These are phyloP conservation scores for Nissolia schottii DNA, from an alignment of 306 rosid species.

Conservation along the genomic window DNA sequence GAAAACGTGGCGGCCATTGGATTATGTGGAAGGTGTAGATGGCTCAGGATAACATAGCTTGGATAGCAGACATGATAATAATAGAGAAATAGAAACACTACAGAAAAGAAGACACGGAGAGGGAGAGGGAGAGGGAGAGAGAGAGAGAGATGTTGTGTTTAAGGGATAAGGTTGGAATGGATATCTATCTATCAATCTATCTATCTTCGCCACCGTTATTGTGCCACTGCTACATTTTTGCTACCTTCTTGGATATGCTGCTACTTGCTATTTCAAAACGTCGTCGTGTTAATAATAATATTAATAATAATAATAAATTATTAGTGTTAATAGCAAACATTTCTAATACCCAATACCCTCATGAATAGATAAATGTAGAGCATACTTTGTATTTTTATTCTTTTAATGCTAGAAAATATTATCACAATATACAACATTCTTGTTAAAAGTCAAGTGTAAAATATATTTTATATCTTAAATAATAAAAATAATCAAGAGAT, in stretches of 20 bases:
- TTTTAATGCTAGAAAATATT: no score
- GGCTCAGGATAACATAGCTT: not conserved
- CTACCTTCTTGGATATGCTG: not conserved
- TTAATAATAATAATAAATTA: no score
- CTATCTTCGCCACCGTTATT: not conserved
- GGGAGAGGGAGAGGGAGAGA: not conserved
- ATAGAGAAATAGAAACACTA: not conserved
- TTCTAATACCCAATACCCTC: no score
- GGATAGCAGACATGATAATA: no score
- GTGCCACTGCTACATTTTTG: not conserved
- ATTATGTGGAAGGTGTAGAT: not conserved
- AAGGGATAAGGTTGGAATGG: constrained; percentile 7
- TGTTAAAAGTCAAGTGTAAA: no score
- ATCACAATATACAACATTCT: no score
- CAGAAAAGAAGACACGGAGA: not conserved
- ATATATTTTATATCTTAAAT: no score
- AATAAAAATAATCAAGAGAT: no score
- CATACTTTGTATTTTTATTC: no score
- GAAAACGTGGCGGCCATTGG: constrained; percentile 34
- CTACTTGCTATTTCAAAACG: not conserved
- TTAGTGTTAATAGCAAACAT: no score
- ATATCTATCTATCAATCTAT: not conserved
- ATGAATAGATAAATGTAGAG: no score
- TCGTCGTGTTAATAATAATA: not conserved
- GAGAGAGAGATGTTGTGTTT: no score